A percentile compares a stretch with the other conserved stretches of the same genome.
phyloP scores from a whole-genome alignment of 2,329 filamentous ascomycete genomes.

The Apiospora aurea region DNA sequence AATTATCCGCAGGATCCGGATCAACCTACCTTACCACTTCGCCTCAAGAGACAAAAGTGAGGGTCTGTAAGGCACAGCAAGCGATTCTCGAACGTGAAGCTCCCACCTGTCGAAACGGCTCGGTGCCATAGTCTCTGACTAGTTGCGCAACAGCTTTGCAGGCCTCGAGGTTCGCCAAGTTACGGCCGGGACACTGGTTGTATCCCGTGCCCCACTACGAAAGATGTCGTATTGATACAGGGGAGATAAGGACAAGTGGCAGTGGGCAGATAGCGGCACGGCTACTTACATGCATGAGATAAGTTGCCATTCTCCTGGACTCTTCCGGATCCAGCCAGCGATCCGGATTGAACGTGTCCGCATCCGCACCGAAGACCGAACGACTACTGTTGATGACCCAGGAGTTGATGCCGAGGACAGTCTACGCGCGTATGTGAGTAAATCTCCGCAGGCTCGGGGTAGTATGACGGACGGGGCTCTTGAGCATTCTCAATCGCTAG shows the following conservation, averaged over 20 bases:
- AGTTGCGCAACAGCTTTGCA: background rate
- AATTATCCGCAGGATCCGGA: background rate
- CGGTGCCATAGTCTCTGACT: background rate
- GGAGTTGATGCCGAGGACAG: conserved; percentile 25
- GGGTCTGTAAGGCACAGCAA: background rate
- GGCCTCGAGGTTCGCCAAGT: background rate
- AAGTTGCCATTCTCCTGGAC: background rate
- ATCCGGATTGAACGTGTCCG: conserved; percentile 27
- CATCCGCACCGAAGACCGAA: conserved; percentile 27
- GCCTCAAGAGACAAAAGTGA: background rate
- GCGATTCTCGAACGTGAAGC: background rate
- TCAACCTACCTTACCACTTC: background rate
- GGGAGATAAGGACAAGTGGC: too few species aligned
- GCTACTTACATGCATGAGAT: background rate
- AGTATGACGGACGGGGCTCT: too few species aligned
- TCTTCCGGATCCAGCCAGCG: conserved; percentile 26
- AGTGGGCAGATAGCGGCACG: background rate
- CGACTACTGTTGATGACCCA: conserved; percentile 24
- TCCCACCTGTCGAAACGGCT: background rate
- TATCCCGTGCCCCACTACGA: background rate
- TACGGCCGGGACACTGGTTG: conserved; percentile 6
- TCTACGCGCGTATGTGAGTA: background rate
- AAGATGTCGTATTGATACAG: background rate
- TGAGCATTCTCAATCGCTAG: background rate
- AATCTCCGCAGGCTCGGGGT: too few species aligned